Conservation (phyloP, 1,284 basidiomycete species). For the Sporisorium exsertum region DNA sequence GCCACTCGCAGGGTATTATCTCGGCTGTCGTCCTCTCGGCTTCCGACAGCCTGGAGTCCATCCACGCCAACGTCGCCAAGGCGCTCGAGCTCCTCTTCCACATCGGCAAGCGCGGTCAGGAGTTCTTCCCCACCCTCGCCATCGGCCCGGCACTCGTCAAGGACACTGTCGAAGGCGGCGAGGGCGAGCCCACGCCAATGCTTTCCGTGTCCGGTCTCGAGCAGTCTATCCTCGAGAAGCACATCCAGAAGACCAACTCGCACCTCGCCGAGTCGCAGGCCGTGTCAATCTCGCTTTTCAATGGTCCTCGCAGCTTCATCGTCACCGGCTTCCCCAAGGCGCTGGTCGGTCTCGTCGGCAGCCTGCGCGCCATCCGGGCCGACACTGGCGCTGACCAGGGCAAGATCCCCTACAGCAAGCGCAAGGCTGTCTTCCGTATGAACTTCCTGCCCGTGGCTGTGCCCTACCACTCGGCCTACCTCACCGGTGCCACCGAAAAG, state of each 20-base stretch:
- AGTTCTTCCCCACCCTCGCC: slow-evolving; percentile 92
- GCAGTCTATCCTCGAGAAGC: slow-evolving; percentile 78
- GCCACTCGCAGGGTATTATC: slow-evolving; percentile 95
- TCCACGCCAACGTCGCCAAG: slow-evolving; percentile 81
- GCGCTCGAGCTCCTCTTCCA: slow-evolving; percentile 92
- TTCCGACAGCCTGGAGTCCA: slow-evolving; percentile 80
- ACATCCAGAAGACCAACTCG: slow-evolving; percentile 88
- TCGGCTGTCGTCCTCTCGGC: slow-evolving; percentile 88
- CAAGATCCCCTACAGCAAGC: slow-evolving; percentile 91
- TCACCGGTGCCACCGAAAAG: slow-evolving; percentile 81
- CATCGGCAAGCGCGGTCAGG: slow-evolving; percentile 90
- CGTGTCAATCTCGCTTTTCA: slow-evolving; percentile 87
- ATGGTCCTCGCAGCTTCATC: slow-evolving; percentile 89
- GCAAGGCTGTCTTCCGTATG: slow-evolving; percentile 91
- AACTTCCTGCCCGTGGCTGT: slow-evolving; percentile 94
- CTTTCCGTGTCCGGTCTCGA: slow-evolving; percentile 86
- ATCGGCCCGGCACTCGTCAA: slow-evolving; percentile 88
- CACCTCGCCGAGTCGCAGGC: slow-evolving; percentile 83
- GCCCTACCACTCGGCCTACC: slow-evolving; percentile 92
- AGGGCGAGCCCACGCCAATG: slow-evolving; percentile 94
- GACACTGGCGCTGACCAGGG: slow-evolving; percentile 89
- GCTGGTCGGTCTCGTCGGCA: slow-evolving; percentile 92
- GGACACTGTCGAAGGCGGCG: slow-evolving; percentile 89
- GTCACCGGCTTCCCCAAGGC: slow-evolving; percentile 91
- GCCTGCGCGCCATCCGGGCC: slow-evolving; percentile 88